Evolutionary conservation across 805 yeast species (phyloP).

Genomic region (Starmerella bacillaris): DNA sequence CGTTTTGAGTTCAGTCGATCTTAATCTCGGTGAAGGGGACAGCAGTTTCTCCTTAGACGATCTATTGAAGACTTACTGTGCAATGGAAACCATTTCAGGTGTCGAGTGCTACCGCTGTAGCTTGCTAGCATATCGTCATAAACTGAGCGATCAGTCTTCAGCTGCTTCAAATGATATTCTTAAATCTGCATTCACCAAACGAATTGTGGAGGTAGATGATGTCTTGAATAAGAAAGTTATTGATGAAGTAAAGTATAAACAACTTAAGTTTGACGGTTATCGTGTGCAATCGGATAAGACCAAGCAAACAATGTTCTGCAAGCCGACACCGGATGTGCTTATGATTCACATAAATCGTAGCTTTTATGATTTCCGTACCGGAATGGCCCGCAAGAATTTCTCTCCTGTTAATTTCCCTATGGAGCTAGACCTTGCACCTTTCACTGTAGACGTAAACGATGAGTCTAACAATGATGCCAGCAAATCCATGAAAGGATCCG

Average conservation of each 20-base stretch:
- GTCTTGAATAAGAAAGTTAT: constrained; percentile 53
- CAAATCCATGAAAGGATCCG: constrained; percentile 36
- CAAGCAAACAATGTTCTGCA: constrained; percentile 59
- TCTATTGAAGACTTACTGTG: constrained; percentile 20
- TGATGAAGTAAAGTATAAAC: constrained; percentile 60
- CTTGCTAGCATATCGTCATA: constrained; percentile 25
- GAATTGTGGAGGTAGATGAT: constrained; percentile 32
- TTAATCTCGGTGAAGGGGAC: constrained; percentile 14
- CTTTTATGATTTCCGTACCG: constrained; percentile 76
- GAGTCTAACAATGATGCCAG: constrained; percentile 70
- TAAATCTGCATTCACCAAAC: constrained; percentile 23
- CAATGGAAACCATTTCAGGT: constrained; percentile 75
- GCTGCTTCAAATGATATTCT: constrained; percentile 2
- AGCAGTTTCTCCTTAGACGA: constrained; percentile 11
- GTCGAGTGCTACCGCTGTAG: constrained; percentile 94
- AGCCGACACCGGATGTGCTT: constrained; percentile 50
- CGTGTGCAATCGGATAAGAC: constrained; percentile 61
- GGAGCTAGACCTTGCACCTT: constrained; percentile 46
- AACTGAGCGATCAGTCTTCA: constrained; percentile 15
- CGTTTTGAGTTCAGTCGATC: constrained; percentile 32
- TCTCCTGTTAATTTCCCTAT: constrained; percentile 66
- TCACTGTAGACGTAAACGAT: constrained; percentile 42
- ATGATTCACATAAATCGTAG: constrained; percentile 83
- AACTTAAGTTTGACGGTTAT: constrained; percentile 56
- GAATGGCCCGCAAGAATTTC: constrained; percentile 64